A percentile compares a stretch with the other conserved stretches of the same genome.
phyloP scores from a whole-genome alignment of 2,329 filamentous ascomycete species.

The Alternaria panax region DNA sequence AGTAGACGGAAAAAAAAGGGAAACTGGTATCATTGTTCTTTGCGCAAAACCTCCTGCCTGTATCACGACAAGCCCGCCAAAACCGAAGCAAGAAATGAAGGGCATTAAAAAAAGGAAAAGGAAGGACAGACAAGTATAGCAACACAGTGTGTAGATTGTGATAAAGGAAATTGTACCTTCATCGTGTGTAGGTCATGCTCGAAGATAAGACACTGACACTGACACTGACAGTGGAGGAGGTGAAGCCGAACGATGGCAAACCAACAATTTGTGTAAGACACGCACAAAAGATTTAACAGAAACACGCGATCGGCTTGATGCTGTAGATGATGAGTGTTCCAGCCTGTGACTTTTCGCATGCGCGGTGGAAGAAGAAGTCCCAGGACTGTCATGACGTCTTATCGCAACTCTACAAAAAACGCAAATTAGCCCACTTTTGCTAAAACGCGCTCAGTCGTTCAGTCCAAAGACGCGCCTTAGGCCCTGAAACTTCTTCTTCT shows the following conservation, averaged over 20 bases:
- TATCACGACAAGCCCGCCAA: neutral
- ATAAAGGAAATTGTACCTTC: neutral
- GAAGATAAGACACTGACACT: neutral
- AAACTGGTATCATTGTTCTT: conserved; percentile 6
- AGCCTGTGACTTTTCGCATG: conserved; percentile 9
- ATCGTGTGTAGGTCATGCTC: neutral
- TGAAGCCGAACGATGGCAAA: conserved; percentile 11
- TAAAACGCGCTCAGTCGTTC: conserved; percentile 55
- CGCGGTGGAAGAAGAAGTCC: no score
- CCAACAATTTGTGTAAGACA: conserved; percentile 8
- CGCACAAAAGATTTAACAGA: conserved; percentile 8
- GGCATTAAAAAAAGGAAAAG: neutral
- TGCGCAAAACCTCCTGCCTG: neutral
- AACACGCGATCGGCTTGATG: conserved; percentile 5
- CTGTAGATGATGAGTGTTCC: conserved; percentile 7
- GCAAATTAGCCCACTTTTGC: conserved; percentile 25
- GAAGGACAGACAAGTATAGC: neutral
- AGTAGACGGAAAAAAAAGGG: neutral
- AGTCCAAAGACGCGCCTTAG: conserved; percentile 71
- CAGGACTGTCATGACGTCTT: neutral
- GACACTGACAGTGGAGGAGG: neutral
- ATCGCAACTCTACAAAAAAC: conserved; percentile 10
- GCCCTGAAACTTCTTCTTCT: conserved; percentile 72
- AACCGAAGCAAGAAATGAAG: no score
- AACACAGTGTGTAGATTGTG: neutral